A percentile compares a stretch with the other conserved stretches of the same genome.
Evolutionary conservation across 2,329 filamentous ascomycete species (phyloP).

Genomic region (Rutstroemia sp.): DNA sequence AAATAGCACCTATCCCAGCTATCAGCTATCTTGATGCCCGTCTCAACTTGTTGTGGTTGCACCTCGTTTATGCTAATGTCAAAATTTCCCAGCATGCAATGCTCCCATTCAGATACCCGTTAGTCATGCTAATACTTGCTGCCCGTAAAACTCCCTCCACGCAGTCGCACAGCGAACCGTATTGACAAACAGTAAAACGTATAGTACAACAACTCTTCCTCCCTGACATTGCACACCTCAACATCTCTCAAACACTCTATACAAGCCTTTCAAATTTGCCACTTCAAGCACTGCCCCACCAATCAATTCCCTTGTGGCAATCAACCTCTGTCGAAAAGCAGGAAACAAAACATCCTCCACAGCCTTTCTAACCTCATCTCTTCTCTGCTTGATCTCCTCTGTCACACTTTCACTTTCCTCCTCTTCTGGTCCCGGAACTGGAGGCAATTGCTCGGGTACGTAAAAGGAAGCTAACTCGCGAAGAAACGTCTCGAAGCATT

Average conservation of each 20-base stretch:
- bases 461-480: constrained; percentile 84
- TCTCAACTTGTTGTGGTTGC: too few relatives aligned
- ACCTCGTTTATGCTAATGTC: too few relatives aligned
- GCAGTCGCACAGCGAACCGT: background rate
- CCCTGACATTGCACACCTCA: constrained; percentile 35
- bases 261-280: constrained; percentile 85
- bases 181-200: background rate
- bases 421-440: constrained; percentile 33
- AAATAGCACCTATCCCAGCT: too few relatives aligned
- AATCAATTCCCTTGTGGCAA: constrained; percentile 74
- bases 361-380: constrained; percentile 63
- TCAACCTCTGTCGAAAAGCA: constrained; percentile 72
- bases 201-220: background rate
- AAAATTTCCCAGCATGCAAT: too few relatives aligned
- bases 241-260: constrained; percentile 91
- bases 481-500: constrained; percentile 81
- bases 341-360: constrained; percentile 88
- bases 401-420: constrained; percentile 32
- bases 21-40: too few relatives aligned
- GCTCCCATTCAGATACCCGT: too few relatives aligned
- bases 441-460: constrained; percentile 75
- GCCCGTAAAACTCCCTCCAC: too few relatives aligned
- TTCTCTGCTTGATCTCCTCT: constrained; percentile 47
- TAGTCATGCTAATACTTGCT: too few relatives aligned
- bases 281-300: constrained; percentile 73